Evolutionary conservation across 805 yeast genomes (phyloP), one percentile per base, ranked within the genome.

Genomic region (Candida ovalis): DNA sequence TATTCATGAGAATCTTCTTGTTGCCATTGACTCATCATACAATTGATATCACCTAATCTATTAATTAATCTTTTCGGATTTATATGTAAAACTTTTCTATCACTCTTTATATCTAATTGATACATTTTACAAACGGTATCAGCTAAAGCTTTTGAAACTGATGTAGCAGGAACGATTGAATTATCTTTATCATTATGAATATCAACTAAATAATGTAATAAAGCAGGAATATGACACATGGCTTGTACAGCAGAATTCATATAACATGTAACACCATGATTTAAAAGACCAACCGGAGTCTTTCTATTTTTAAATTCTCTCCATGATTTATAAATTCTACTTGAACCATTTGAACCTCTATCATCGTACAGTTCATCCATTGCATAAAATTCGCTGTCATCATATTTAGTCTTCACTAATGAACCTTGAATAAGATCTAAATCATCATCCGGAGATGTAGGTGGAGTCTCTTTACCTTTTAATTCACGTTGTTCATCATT

Each of bases 1-100:
- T 91, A 94, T 68, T 94, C 99, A 68, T 94, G 99, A 0, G 96
- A 86, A 68, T 94, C 99, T 67, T 94, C 98, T 66, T 94, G 99
- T 67, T 89, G 91, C 96, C 96, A 91, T 64, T 84, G 94, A 40
- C 90, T 82, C 96, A 91, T 89, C 96, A 88, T 88, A 64, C 96
- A 88, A 67, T 90, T 90, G 59, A 92, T 88, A 59, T 88, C 96
- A 43, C 78, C 87, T 48, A 88, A 71, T 55, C 89, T 75, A 44
- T 75, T 74, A 49, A 88, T 84, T 58, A 90, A 73, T 59, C 78
- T 80, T 56, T 81, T 81, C 9, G 96, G 98, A 67, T 86, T 86
- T 46, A 89, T 73, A 59, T 77, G 81, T 50, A 74, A 71, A 44
- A 70, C 63, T 36, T 62, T 65, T 42, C 59, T 63, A 48, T 67